Evolutionary conservation across 2,329 filamentous ascomycete genomes (phyloP), one percentile per base, ranked within the genome.

Genomic region (Penicillium sclerotiorum): DNA sequence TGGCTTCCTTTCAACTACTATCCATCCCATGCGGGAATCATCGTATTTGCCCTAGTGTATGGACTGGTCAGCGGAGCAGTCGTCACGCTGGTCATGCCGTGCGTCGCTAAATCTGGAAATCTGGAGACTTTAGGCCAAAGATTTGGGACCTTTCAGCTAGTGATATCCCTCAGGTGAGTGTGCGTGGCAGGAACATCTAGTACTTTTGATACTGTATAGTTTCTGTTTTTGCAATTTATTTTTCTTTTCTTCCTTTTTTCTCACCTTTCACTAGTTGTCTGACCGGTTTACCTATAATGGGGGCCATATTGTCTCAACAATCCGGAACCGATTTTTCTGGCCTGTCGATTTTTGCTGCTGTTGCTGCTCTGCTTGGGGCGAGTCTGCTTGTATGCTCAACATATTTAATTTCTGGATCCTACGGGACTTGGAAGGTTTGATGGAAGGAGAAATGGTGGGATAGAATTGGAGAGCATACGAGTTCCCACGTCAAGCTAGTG

Each of bases 101-200:
- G 64, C 43, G 61, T 57, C 3, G 64, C 56, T 12, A 66, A 66
- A 21, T 50, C 57, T 2, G 65, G 65, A 0, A 58, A 49, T 25
- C 56, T 70, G 3, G 59, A 69, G 11, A 62, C 70, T 1, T 45
- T 71, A 8, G 70, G 67, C 1, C 66, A 68, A 45, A 56, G 67
- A 20, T 68, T 72, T 40, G 68, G 69, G 4, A 61, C 67, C 0
- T 65, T 60, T 18, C 58, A 65, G 39, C 30, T 56, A 21, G 52
- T 62, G 2, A 56, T 65, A 13, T 55, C 55, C 9, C 18, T 58
- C 22, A 55, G 53, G 61, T 66, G 50, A 38, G 52, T 53, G 5
- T 5, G 33, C n/a, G 8, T 18, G 2, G 6, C 4, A 5, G 18
- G 18, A 21, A 47, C 36, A 27, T 25, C 35, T 7, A 6, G 21